Conservation (phyloP, 2,329 filamentous ascomycete species). For the Venturia nashicola region DNA sequence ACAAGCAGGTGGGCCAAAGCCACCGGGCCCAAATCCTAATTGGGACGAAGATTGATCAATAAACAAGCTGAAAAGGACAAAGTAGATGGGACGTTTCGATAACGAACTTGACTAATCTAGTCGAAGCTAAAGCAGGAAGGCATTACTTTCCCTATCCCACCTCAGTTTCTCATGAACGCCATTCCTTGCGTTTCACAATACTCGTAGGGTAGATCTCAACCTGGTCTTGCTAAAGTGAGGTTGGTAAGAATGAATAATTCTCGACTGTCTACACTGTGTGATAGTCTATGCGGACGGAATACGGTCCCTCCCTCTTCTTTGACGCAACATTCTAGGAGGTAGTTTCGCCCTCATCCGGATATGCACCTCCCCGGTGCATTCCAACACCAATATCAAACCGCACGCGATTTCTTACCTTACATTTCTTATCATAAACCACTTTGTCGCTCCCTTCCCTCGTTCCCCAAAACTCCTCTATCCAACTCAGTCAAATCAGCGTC, state of each 20-base stretch:
- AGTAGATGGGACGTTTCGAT: neutral
- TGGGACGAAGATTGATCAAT: constrained; percentile 50
- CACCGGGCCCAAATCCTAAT: constrained; percentile 79
- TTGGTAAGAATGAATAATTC: neutral
- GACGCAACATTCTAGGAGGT: neutral
- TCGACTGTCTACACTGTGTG: neutral
- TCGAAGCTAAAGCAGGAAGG: neutral
- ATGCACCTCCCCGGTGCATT: neutral
- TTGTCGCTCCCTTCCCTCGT: neutral
- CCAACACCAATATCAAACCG: neutral
- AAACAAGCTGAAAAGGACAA: neutral
- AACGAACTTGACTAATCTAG: neutral
- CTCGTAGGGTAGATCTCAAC: neutral
- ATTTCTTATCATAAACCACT: neutral
- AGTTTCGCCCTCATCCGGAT: neutral
- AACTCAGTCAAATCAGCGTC: no score
- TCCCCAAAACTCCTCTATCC: no score
- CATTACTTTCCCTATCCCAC: neutral
- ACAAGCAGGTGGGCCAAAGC: constrained; percentile 95
- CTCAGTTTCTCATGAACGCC: neutral
- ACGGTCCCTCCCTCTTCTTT: neutral
- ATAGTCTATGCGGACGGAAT: neutral
- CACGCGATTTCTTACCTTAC: neutral
- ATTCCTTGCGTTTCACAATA: neutral
- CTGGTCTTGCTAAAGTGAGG: neutral